Base-by-base conservation (phyloP, 2,329 filamentous ascomycete species). In the Diaporthe sp. region DNA sequence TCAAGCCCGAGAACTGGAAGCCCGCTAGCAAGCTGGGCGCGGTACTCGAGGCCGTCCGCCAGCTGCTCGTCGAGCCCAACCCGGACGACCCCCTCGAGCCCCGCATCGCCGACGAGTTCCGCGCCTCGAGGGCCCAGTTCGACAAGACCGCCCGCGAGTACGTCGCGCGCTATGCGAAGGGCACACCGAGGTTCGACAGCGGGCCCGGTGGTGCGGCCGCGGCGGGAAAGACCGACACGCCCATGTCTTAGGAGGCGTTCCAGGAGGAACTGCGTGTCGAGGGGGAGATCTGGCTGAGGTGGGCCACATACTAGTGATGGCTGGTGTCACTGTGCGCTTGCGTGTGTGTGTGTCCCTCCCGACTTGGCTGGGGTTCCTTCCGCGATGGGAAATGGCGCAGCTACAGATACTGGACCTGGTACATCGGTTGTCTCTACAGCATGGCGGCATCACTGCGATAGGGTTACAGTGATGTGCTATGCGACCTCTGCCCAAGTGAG, bases 1-100 rank as follows among this genome's bases (percentile, higher is more conserved):
- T 98, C 79, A 95, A 96, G 82, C 84, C 93, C 40, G 95, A 97
- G 80, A 92, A 95, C 84, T 98, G 96, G 96, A 98, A 98, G 88
- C 96, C 96, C 25, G 92, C 92, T 76, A 94, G 93, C 80, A 93
- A 92, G 85, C 89, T 98, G 77, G 85, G 86, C 60, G 90, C 91
- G 71, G 95, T 98, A 38, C 89, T 98, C 76, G 91, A 94, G 82
- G 93, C 96, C 79, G 90, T 96, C 30, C 88, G 93, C 77, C 89
- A 91, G 77, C 88, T 98, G 76, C 88, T 98, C 70, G 86, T 90
- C 76, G 94, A 96, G 85, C 96, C 96, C 2, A 94, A 95, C 87
- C 92, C 94, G 9, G 95, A 97, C 80, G 96, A 98, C 84, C 94
- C 96, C 38, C 93, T 98, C 77, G 96, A 98, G 88, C 87, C 92